Percentiles rank a stretch among this genome's conserved stretches.
These are phyloP conservation scores for Circinella minor DNA, from an alignment of 371 early-diverging fungal species.

Conservation along the genomic window DNA sequence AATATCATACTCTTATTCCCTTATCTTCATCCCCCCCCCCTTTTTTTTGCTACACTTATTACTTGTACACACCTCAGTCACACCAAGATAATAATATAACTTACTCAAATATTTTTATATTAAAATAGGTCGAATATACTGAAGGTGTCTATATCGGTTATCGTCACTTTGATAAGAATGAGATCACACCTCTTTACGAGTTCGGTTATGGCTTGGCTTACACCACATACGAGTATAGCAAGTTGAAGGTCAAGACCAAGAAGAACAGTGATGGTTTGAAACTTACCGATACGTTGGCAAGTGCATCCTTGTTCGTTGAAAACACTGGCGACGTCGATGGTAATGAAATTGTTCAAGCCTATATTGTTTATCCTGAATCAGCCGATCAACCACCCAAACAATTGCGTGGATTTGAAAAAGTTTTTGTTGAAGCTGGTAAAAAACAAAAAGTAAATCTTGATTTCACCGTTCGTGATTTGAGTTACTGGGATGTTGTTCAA, in stretches of 20 bases:
- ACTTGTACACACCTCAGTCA: too few relatives aligned
- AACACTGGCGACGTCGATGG: conserved; percentile 61
- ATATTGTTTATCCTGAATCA: conserved; percentile 55
- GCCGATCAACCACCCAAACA: conserved; percentile 55
- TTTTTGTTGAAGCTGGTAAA: conserved; percentile 31
- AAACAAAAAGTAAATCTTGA: conserved; percentile 35
- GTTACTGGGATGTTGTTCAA: conserved; percentile 40
- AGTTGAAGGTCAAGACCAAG: conserved; percentile 23
- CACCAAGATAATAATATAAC: too few relatives aligned
- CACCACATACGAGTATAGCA: conserved; percentile 57
- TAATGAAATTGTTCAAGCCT: conserved; percentile 63
- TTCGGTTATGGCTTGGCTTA: conserved; percentile 72
- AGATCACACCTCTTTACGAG: conserved; percentile 55
- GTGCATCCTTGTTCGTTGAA: conserved; percentile 39
- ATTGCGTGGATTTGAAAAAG: conserved; percentile 60
- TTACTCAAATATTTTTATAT: not conserved
- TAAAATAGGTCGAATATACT: conserved; percentile 35
- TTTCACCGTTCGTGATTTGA: conserved; percentile 41
- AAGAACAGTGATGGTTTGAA: conserved; percentile 11
- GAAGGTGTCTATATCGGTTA: conserved; percentile 65
- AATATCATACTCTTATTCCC: not conserved
- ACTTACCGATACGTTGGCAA: conserved; percentile 17
- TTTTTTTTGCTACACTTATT: too few relatives aligned
- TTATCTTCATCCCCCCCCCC: too few relatives aligned
- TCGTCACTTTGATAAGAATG: conserved; percentile 52